Evolutionary conservation across 228 moss, liverwort and hornwort species (phyloP), one percentile per base, ranked within the genome.

Genomic region (Sphagnum magellanicum): DNA sequence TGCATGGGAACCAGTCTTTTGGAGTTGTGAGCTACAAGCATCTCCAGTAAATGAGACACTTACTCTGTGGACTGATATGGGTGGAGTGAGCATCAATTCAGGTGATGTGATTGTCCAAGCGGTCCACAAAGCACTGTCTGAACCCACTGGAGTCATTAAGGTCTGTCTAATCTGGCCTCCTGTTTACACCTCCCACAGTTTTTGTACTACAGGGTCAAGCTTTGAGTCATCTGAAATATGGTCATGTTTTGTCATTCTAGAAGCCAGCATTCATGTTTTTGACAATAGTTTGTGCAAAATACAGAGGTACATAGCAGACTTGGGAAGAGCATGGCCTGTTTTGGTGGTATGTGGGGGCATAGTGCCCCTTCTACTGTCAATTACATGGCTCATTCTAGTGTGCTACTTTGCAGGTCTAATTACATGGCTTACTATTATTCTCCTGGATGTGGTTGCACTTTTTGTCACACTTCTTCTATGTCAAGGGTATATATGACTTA

Each of bases 251-350:
- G 32, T 32, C 32, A 32, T 32, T 32, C 32, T 32, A 32, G 32
- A 3, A 32, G 32, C 32, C 32, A 32, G 32, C 32, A 32, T 32
- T 2, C 32, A 32, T 32, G 32, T 32, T 32, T 55, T 12, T 52
- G 8, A 6, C 7, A 63, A 69, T 60, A 57, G 50, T 47, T 69
- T 13, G 50, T 14, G 16, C 69, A 32, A 32, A 50, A 16, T 76
- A 86, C 93, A 96, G 96, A 93, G 93, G 72, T 96, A 96, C 63
- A 68, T 96, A 61, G 91, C 90, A 49, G 96, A 96, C 76, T 80
- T 96, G 75, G 89, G 89, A 51, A 78, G 89, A 67, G 93, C 93
- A 0, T 96, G 96, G 96, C 93, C 96, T 6, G 93, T 96, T 65
- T 88, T 96, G 0, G 79, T 93, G 72, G 96, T 96, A 7, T 96